A percentile compares a stretch with the other conserved stretches of the same genome.
Conservation (phyloP, 495 filamentous ascomycete genomes). For the Aspergillus nidulans region DNA sequence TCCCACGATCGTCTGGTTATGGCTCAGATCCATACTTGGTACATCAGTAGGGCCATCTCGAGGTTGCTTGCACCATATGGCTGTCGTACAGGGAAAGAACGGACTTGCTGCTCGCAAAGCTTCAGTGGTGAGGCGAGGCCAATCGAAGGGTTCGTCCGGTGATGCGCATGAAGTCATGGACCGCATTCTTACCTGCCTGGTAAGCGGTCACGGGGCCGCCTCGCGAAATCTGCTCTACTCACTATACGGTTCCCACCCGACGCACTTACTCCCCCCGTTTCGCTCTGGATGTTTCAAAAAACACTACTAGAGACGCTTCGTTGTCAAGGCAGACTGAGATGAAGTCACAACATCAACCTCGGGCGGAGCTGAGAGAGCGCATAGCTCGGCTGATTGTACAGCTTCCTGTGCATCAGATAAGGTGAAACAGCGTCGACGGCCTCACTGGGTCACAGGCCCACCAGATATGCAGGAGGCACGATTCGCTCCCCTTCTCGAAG, state of each 20-base stretch:
- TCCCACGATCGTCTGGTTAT: constrained; percentile 1
- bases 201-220: constrained; percentile 6
- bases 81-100: constrained; percentile 17
- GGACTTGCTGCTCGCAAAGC: constrained; percentile 10
- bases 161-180: background rate
- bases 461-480: constrained; percentile 9
- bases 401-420: constrained; percentile 8
- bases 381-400: background rate
- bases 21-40: too few species aligned
- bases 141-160: constrained; percentile 3
- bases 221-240: background rate
- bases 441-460: background rate
- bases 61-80: constrained; percentile 2
- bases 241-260: too few species aligned
- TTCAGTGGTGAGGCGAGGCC: background rate
- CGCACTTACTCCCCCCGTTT: too few species aligned
- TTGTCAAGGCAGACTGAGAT: background rate
- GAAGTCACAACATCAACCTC: background rate
- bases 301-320: background rate
- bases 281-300: background rate
- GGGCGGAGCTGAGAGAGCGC: background rate
- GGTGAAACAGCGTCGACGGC: constrained; percentile 13
- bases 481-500: constrained; percentile 19
- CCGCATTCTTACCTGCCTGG: background rate
- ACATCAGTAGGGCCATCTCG: background rate